These are phyloP conservation scores for Ophiocordyceps australis DNA, from an alignment of 2,329 filamentous ascomycete species.

Conservation along the genomic window DNA sequence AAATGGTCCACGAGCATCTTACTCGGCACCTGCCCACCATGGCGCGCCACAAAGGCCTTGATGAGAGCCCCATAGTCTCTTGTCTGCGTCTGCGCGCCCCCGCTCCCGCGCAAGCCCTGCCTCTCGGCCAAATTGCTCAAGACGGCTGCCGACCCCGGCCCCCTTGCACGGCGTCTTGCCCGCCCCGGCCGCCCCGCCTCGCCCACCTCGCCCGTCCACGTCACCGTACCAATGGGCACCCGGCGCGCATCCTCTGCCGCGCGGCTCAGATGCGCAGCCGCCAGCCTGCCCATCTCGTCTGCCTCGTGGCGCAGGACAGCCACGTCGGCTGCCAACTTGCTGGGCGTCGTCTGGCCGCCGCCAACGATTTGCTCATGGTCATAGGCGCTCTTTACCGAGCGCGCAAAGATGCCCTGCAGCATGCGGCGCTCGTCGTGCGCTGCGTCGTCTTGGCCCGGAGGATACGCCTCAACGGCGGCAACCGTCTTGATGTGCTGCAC, in stretches of 20 bases:
- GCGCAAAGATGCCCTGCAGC: constrained; percentile 77
- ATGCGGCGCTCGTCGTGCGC: constrained; percentile 52
- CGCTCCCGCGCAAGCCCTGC: constrained; percentile 28
- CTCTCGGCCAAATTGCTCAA: constrained; percentile 38
- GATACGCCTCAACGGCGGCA: constrained; percentile 45
- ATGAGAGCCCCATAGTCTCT: constrained; percentile 57
- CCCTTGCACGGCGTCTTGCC: constrained; percentile 28
- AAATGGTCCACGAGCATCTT: constrained; percentile 86
- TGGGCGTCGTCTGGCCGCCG: too few species aligned
- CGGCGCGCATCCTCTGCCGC: constrained; percentile 54
- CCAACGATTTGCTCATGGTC: constrained; percentile 87
- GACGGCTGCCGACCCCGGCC: constrained; percentile 34
- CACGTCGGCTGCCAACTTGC: constrained; percentile 54
- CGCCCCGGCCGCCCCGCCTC: constrained; percentile 52
- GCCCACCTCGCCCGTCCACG: constrained; percentile 82
- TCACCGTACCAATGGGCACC: constrained; percentile 69
- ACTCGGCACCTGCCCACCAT: constrained; percentile 62
- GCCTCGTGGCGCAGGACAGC: constrained; percentile 70
- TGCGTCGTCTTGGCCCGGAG: constrained; percentile 33
- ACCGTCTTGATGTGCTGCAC: constrained; percentile 40
- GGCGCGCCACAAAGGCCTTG: constrained; percentile 56
- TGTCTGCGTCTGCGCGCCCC: constrained; percentile 27
- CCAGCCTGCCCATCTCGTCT: constrained; percentile 57
- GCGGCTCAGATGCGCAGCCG: constrained; percentile 56
- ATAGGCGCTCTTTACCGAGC: constrained; percentile 75